These are phyloP conservation scores for Porpolomopsis calyptriformis DNA, from an alignment of 768 basidiomycete genomes.

Conservation along the genomic window DNA sequence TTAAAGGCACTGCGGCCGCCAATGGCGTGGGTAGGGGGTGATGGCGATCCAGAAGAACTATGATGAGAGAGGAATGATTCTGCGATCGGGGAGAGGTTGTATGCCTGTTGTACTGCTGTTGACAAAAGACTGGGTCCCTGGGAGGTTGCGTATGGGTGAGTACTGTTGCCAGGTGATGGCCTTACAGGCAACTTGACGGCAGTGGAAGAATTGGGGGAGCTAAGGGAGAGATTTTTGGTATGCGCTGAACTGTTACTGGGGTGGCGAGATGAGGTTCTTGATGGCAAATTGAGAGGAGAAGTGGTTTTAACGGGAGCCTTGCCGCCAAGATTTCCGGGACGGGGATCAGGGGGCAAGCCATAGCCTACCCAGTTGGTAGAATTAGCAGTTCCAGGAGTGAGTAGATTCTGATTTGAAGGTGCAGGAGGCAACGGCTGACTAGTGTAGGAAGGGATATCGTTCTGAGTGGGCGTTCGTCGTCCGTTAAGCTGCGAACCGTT, in stretches of 20 bases:
- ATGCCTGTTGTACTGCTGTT: conserved; percentile 20
- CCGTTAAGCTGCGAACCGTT: conserved; percentile 24
- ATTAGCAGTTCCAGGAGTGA: conserved; percentile 32
- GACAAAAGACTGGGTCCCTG: conserved; percentile 34
- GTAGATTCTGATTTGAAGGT: conserved; percentile 27
- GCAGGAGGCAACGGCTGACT: conserved; percentile 33
- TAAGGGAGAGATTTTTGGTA: conserved; percentile 44
- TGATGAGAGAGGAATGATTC: conserved; percentile 43
- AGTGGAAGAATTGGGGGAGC: conserved; percentile 25
- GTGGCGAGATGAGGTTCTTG: conserved; percentile 23
- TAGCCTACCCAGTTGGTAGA: conserved; percentile 33
- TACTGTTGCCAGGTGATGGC: conserved; percentile 30
- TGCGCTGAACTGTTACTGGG: conserved; percentile 26
- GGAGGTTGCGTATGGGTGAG: conserved; percentile 53
- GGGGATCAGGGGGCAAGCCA: conserved; percentile 52
- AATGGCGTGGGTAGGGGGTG: conserved; percentile 41
- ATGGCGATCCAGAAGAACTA: conserved; percentile 30
- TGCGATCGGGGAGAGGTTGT: conserved; percentile 61
- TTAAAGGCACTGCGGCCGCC: conserved; percentile 52
- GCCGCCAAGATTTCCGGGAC: conserved; percentile 39
- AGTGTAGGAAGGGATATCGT: conserved; percentile 39
- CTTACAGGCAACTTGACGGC: conserved; percentile 36
- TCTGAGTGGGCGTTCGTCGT: conserved; percentile 48
- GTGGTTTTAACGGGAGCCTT: conserved; percentile 34
- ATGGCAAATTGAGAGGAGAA: conserved; percentile 28